Evolutionary conservation across 75 land plant species (phyloP), one percentile per base, ranked within the genome.

Genomic region (Gnetum montanum): DNA sequence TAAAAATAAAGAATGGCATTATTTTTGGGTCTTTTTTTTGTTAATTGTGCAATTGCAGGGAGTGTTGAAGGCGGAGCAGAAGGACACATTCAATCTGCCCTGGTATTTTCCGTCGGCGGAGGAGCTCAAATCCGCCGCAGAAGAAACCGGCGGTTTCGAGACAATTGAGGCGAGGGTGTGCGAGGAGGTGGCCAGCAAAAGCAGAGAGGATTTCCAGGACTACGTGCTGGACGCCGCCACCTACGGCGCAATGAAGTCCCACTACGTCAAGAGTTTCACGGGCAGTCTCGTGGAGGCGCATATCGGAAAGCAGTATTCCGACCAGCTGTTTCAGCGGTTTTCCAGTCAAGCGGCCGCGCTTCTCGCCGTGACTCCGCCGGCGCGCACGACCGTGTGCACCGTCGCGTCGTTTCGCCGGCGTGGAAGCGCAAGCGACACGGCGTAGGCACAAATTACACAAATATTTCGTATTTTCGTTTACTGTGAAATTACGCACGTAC

Each of bases 81-180:
- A 29, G 10, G 60, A 58, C 54, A 15, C 50, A 15, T 48, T 58
- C 50, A 58, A 58, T 10, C 54, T 58, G 13, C 60, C 60, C n/a
- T 43, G 45, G 60, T 58, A 46, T 24, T 58, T 43, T 49, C 60
- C 60, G 6, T 23, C 26, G 26, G 50, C 60, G 11, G 18, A 8
- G 7, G 60, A 58, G 55, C 26, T 58, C 20, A 58, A 56, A 47
- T 15, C 7, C 7, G 60, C 60, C 22, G 54, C 11, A 0, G 50
- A 58, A 13, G 22, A 58, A 10, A 11, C 31, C 25, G 31, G 31
- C 0, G 23, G 4, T 16, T 46, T 58, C 26, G 50, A 46, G 31
- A 58, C 49, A 10, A 31, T 48, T 29, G 24, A 7, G 5, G 2
- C 49, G 23, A 15, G 49, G 49, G 45, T 58, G 2, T 29, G 31